These are phyloP conservation scores for Alloteropsis angusta DNA, from an alignment of 202 grass and related monocot genomes.

Conservation along the genomic window DNA sequence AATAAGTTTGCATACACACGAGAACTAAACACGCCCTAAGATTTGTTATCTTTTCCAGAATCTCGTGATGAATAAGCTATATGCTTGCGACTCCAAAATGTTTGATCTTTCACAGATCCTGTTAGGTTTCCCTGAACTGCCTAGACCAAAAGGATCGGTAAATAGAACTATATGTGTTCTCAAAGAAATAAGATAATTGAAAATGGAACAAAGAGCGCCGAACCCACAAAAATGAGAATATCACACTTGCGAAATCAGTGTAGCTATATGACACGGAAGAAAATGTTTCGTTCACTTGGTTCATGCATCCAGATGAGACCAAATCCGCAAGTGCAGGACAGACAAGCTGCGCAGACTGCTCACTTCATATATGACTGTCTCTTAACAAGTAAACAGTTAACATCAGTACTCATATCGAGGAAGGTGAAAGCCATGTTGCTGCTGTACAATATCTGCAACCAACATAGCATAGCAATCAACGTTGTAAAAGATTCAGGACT, in stretches of 20 bases:
- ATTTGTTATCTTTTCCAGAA: background rate
- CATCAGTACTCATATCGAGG: background rate
- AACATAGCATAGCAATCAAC: background rate
- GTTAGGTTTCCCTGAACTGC: background rate
- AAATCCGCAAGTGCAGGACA: background rate
- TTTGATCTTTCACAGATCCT: background rate
- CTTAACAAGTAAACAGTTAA: background rate
- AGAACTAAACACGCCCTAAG: too few relatives aligned
- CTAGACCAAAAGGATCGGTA: background rate
- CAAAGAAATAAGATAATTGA: background rate
- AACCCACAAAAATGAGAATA: background rate
- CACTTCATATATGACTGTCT: background rate
- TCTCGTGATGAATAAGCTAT: background rate
- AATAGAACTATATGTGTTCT: background rate
- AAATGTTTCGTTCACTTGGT: background rate
- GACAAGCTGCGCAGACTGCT: background rate
- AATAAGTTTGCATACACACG: too few relatives aligned
- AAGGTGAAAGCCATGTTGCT: conserved; percentile 3
- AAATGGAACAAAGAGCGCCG: background rate
- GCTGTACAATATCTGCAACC: conserved; percentile 7
- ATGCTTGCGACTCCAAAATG: background rate
- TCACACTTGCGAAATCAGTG: background rate
- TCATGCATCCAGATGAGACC: conserved; percentile 1
- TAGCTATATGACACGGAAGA: background rate
- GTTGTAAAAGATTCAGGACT: background rate